Percentiles rank a stretch among this genome's conserved stretches.
phyloP scores from a whole-genome alignment of 495 filamentous ascomycete species.

The Niebla homalea region DNA sequence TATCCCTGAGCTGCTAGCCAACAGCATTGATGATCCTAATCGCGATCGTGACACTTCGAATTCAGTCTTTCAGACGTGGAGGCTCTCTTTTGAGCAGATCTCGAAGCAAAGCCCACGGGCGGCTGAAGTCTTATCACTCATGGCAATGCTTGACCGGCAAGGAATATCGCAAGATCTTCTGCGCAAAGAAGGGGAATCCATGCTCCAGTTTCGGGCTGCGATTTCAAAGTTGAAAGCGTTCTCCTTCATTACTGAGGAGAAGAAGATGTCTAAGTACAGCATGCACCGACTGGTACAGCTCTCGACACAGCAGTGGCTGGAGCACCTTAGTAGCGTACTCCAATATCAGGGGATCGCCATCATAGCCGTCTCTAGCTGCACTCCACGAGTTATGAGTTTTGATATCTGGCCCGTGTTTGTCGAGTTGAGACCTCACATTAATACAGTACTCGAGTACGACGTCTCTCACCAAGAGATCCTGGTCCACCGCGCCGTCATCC shows the following conservation, averaged over 20 bases:
- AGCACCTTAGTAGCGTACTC: background rate
- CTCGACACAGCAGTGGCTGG: slow-evolving; percentile 17
- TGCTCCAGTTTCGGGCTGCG: slow-evolving; percentile 11
- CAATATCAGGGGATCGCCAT: slow-evolving; percentile 10
- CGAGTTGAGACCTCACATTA: slow-evolving; percentile 5
- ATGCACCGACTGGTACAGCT: slow-evolving; percentile 18
- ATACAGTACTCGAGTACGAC: slow-evolving; percentile 6
- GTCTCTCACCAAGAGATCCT: background rate
- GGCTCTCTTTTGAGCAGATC: slow-evolving; percentile 36
- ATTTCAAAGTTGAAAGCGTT: slow-evolving; percentile 16
- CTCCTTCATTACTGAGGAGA: slow-evolving; percentile 15
- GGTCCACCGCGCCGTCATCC: slow-evolving; percentile 5
- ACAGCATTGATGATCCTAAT: slow-evolving; percentile 14
- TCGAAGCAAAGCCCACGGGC: slow-evolving; percentile 16
- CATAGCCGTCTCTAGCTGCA: slow-evolving; percentile 1
- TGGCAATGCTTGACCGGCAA: slow-evolving; percentile 32
- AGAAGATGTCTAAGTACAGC: slow-evolving; percentile 5
- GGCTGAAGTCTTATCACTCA: slow-evolving; percentile 26
- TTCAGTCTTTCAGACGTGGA: slow-evolving; percentile 32
- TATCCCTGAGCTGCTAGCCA: slow-evolving; percentile 9
- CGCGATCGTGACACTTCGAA: slow-evolving; percentile 21
- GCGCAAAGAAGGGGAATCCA: background rate
- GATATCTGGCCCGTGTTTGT: slow-evolving; percentile 5
- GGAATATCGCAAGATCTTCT: slow-evolving; percentile 24
- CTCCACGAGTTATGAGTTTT: background rate